Conservation (phyloP, 805 yeast species). For the Brettanomyces custersianus region DNA sequence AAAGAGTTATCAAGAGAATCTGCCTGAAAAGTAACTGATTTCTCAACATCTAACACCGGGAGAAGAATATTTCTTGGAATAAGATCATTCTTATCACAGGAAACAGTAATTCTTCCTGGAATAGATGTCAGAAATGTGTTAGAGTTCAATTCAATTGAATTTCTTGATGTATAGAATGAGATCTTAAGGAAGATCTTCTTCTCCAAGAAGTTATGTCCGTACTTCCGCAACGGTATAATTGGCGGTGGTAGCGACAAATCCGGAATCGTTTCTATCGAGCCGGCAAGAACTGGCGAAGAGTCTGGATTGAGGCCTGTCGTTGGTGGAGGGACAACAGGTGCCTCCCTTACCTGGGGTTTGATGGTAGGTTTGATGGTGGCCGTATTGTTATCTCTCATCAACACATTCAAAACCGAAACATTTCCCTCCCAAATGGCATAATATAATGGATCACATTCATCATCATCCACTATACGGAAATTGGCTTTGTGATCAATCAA, state of each 20-base stretch:
- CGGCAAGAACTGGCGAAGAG: background rate
- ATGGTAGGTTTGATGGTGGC: background rate
- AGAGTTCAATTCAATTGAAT: slow-evolving; percentile 35
- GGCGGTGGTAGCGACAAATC: slow-evolving; percentile 94
- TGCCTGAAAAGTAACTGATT: slow-evolving; percentile 69
- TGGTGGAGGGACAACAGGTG: background rate
- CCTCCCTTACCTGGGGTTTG: background rate
- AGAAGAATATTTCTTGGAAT: slow-evolving; percentile 81
- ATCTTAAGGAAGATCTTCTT: slow-evolving; percentile 80
- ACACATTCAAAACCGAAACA: slow-evolving; percentile 64
- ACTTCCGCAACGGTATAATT: slow-evolving; percentile 82
- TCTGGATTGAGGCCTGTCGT: background rate
- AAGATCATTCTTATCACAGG: slow-evolving; percentile 66
- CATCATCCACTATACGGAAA: slow-evolving; percentile 61
- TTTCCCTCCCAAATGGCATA: slow-evolving; percentile 95
- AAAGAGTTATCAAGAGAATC: slow-evolving; percentile 61
- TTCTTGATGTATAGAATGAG: slow-evolving; percentile 44
- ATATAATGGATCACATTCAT: slow-evolving; percentile 70
- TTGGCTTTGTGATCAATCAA: slow-evolving; percentile 70
- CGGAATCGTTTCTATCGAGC: slow-evolving; percentile 63
- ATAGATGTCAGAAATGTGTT: slow-evolving; percentile 37
- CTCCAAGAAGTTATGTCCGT: slow-evolving; percentile 93
- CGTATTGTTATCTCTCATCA: slow-evolving; percentile 29
- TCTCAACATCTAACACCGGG: slow-evolving; percentile 64
- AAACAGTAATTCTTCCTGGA: slow-evolving; percentile 78